Conservation (phyloP, 208 protist species). For the Porcisia hertigi region DNA sequence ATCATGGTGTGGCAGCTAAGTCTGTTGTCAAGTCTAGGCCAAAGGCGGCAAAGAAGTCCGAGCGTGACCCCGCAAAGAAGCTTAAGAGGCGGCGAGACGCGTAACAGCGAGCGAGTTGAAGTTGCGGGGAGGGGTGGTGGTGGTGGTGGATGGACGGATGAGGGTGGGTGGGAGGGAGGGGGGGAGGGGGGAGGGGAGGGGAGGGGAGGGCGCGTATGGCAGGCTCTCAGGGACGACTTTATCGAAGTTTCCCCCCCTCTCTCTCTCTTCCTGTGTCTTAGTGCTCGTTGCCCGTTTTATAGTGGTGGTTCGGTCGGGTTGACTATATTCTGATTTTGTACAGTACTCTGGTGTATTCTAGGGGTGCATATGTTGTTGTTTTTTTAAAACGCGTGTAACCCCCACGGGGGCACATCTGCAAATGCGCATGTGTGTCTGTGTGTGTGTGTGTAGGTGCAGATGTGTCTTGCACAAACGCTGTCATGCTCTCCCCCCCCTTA, state of each 20-base stretch:
- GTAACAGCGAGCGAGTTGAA: background rate
- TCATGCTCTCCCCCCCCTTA: too few species aligned
- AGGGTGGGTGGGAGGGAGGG: background rate
- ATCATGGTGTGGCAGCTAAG: background rate
- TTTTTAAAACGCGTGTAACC: background rate
- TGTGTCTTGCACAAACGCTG: background rate
- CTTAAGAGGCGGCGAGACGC: background rate
- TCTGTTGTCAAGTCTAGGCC: background rate
- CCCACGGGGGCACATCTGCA: background rate
- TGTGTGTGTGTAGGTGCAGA: background rate
- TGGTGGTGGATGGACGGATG: background rate
- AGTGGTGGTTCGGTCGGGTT: background rate
- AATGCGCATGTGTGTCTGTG: background rate
- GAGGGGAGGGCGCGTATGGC: background rate
- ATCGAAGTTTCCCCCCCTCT: background rate
- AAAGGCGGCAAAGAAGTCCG: slow-evolving; percentile 3
- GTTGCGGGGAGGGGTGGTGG: too few species aligned
- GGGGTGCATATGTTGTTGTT: background rate
- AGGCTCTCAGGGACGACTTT: background rate
- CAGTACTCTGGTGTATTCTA: background rate
- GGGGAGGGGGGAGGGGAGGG: too few species aligned
- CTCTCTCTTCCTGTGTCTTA: slow-evolving; percentile 2
- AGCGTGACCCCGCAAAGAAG: background rate
- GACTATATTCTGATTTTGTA: background rate
- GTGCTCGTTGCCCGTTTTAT: slow-evolving; percentile 7